A percentile compares a stretch with the other conserved stretches of the same genome.
These are phyloP conservation scores for Penicillium simplicissimum DNA, from an alignment of 495 filamentous ascomycete species.

Conservation along the genomic window DNA sequence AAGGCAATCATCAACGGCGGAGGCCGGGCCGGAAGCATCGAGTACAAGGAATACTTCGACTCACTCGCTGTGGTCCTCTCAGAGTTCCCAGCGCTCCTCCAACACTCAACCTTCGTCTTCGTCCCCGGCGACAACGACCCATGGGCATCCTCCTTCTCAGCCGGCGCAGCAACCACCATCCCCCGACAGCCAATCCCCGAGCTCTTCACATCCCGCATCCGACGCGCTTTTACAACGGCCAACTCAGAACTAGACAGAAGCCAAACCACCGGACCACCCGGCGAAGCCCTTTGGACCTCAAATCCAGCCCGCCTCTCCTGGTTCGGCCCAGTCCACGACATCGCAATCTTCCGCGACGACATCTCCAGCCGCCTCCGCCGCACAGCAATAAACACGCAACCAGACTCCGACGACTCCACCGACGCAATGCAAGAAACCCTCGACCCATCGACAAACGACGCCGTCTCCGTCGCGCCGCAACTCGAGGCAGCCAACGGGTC, in stretches of 20 bases:
- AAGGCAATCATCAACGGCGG: conserved; percentile 67
- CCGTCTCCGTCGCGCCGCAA: conserved; percentile 13
- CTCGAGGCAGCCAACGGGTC: conserved; percentile 18
- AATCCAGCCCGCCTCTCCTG: conserved; percentile 80
- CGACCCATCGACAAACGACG: conserved; percentile 15
- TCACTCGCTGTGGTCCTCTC: conserved; percentile 77
- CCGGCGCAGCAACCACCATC: conserved; percentile 73
- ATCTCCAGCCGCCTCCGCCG: conserved; percentile 74
- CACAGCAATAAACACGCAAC: conserved; percentile 60
- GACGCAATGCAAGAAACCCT: conserved; percentile 23
- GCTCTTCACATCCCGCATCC: conserved; percentile 80
- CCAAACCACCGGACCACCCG: conserved; percentile 47
- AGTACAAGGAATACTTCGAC: conserved; percentile 95
- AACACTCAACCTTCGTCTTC: conserved; percentile 79
- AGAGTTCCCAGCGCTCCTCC: conserved; percentile 82
- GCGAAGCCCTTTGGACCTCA: conserved; percentile 81
- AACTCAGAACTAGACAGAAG: conserved; percentile 61
- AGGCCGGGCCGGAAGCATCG: conserved; percentile 71
- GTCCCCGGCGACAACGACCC: conserved; percentile 96
- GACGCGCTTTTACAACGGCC: conserved; percentile 73
- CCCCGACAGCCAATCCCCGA: conserved; percentile 77
- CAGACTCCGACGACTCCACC: conserved; percentile 25
- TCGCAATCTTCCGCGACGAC: conserved; percentile 85
- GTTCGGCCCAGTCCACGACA: conserved; percentile 83
- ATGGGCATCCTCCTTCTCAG: conserved; percentile 84